Conservation (phyloP, 352 stramenopile species). For the Globisporangium splendens region DNA sequence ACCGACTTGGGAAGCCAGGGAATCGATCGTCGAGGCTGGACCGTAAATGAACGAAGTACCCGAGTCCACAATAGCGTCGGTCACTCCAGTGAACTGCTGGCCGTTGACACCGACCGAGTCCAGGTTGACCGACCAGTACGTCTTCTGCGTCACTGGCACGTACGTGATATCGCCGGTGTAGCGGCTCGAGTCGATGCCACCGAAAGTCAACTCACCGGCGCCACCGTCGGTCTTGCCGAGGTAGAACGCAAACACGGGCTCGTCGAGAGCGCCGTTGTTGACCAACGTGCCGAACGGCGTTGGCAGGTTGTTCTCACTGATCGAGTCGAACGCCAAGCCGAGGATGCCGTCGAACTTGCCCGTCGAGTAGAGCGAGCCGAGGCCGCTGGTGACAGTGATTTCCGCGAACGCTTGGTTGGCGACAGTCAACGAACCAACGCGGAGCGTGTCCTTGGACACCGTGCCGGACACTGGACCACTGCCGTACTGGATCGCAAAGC, state of each 20-base stretch:
- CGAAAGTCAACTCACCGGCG: constrained; percentile 23
- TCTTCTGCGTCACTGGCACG: constrained; percentile 28
- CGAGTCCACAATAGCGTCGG: constrained; percentile 25
- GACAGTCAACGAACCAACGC: constrained; percentile 30
- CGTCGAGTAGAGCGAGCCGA: constrained; percentile 86
- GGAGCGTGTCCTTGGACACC: constrained; percentile 62
- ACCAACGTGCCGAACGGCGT: constrained; percentile 89
- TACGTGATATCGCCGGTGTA: constrained; percentile 87
- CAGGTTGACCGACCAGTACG: constrained; percentile 34
- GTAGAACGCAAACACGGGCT: constrained; percentile 89
- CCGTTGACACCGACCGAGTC: constrained; percentile 27
- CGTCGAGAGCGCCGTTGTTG: constrained; percentile 59
- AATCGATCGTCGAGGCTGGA: constrained; percentile 12
- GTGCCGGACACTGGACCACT: constrained; percentile 71
- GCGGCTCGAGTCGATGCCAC: constrained; percentile 48
- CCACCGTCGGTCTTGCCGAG: constrained; percentile 37
- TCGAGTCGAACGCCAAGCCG: constrained; percentile 84
- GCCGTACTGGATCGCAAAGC: constrained; percentile 90
- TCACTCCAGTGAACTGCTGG: constrained; percentile 17
- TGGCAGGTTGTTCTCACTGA: constrained; percentile 70
- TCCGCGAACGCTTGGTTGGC: constrained; percentile 79
- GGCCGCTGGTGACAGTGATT: constrained; percentile 83
- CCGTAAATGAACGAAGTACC: constrained; percentile 19
- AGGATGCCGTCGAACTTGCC: constrained; percentile 94
- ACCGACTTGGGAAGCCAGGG: constrained; percentile 17